A percentile compares a stretch with the other conserved stretches of the same genome.
phyloP scores from a whole-genome alignment of 495 filamentous ascomycete species.

The Aspergillus asperescens region DNA sequence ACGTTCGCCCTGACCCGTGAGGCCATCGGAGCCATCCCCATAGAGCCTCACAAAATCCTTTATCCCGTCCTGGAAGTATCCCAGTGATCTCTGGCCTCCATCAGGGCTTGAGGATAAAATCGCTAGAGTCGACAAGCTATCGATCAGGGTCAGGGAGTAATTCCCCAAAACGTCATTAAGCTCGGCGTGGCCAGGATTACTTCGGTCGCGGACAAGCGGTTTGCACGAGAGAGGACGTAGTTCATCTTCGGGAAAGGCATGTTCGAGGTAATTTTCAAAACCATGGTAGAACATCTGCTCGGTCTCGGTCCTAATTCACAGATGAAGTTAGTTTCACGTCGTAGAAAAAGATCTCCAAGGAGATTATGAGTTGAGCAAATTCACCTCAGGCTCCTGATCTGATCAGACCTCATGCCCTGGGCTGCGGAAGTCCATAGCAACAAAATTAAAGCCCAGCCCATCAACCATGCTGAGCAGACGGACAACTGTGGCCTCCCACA shows the following conservation, averaged over 20 bases:
- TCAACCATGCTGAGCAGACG: constrained; percentile 34
- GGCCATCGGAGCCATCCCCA: constrained; percentile 71
- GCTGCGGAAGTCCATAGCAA: constrained; percentile 37
- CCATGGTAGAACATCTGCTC: constrained; percentile 96
- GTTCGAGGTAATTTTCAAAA: constrained; percentile 87
- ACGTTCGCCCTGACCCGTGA: constrained; percentile 63
- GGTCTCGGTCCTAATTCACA: constrained; percentile 61
- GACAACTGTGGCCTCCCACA: constrained; percentile 40
- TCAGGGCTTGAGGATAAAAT: constrained; percentile 73
- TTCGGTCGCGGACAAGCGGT: constrained; percentile 74
- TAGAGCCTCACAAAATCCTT: constrained; percentile 75
- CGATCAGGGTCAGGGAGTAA: constrained; percentile 91
- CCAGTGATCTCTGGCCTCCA: constrained; percentile 54
- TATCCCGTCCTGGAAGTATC: constrained; percentile 77
- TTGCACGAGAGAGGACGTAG: constrained; percentile 80
- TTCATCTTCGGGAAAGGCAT: constrained; percentile 97
- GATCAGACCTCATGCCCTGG: constrained; percentile 38
- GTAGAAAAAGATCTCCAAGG: background rate
- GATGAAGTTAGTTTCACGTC: constrained; percentile 1
- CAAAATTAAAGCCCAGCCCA: constrained; percentile 38
- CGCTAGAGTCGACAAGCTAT: constrained; percentile 88
- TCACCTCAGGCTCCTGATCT: constrained; percentile 40
- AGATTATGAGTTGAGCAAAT: background rate
- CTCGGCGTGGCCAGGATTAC: constrained; percentile 75
- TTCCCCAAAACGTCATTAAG: constrained; percentile 95